A percentile compares a stretch with the other conserved stretches of the same genome.
phyloP scores from a whole-genome alignment of 2,329 filamentous ascomycete genomes.

The Tolypocladium sp. region DNA sequence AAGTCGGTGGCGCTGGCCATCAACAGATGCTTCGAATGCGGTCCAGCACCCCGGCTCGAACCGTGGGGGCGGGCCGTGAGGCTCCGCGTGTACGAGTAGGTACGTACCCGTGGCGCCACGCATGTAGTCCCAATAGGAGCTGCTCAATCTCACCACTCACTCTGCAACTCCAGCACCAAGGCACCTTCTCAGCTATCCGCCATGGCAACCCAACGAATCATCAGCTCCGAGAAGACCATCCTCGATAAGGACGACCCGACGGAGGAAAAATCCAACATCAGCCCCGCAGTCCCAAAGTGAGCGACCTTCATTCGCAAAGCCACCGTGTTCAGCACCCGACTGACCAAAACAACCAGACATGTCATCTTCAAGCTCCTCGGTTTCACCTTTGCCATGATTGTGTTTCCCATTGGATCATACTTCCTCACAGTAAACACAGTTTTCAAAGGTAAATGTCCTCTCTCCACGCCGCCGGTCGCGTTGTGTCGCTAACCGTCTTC shows the following conservation, averaged over 20 bases:
- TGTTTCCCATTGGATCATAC: slow-evolving; percentile 79
- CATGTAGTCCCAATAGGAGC: not conserved
- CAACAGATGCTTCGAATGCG: not conserved
- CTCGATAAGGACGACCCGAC: slow-evolving; percentile 49
- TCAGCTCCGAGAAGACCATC: slow-evolving; percentile 55
- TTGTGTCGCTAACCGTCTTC: slow-evolving; percentile 4
- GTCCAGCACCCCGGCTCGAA: not conserved
- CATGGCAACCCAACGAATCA: slow-evolving; percentile 64
- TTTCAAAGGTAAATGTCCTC: slow-evolving; percentile 56
- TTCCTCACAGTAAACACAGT: slow-evolving; percentile 69
- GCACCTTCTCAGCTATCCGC: slow-evolving; percentile 12
- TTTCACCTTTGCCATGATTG: slow-evolving; percentile 88
- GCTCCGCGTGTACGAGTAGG: not conserved
- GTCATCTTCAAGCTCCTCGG: slow-evolving; percentile 85
- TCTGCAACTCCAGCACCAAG: not conserved
- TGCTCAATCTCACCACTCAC: not conserved
- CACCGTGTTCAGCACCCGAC: not conserved
- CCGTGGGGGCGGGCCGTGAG: not conserved
- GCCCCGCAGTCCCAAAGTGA: slow-evolving; percentile 77
- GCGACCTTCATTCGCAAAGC: slow-evolving; percentile 15
- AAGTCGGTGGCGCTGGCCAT: not conserved
- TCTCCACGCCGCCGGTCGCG: not conserved
- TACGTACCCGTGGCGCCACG: not conserved
- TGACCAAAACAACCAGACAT: slow-evolving; percentile 37
- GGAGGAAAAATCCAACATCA: slow-evolving; percentile 57